phyloP scores from a whole-genome alignment of 1,139 yeast genomes.

The Suhomyces atakaporum region DNA sequence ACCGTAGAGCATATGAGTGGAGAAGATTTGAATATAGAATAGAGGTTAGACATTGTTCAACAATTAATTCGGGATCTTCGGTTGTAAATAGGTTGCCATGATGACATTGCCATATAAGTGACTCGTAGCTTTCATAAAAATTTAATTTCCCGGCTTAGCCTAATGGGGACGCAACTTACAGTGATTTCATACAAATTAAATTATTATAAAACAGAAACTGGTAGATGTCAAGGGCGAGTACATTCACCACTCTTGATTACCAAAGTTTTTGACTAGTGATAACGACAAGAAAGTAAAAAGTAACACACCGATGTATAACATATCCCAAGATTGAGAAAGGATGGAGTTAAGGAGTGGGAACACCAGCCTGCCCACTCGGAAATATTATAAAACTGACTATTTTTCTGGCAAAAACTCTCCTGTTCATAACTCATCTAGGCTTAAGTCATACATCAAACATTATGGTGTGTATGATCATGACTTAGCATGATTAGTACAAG shows the following conservation, averaged over 20 bases:
- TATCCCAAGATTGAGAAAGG: slow-evolving; percentile 9
- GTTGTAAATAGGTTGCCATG: too few species aligned
- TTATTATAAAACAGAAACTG: slow-evolving; percentile 1
- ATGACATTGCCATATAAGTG: too few species aligned
- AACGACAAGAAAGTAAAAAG: slow-evolving; percentile 1
- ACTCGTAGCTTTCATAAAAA: too few species aligned
- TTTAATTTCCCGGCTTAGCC: too few species aligned
- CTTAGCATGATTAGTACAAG: slow-evolving; percentile 48
- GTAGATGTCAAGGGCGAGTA: neutral
- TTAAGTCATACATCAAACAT: slow-evolving; percentile 6
- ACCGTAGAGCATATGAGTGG: slow-evolving; percentile 49
- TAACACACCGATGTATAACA: slow-evolving; percentile 2
- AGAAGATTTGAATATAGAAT: slow-evolving; percentile 21
- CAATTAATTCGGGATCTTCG: too few species aligned
- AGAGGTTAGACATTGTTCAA: neutral
- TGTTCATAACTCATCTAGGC: slow-evolving; percentile 9
- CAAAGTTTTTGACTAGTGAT: slow-evolving; percentile 1
- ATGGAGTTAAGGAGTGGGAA: slow-evolving; percentile 1
- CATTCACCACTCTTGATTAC: slow-evolving; percentile 1
- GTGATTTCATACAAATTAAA: neutral
- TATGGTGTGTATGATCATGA: slow-evolving; percentile 1
- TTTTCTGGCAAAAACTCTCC: slow-evolving; percentile 2
- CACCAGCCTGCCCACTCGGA: slow-evolving; percentile 1
- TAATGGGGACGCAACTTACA: neutral
- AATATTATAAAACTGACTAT: neutral